These are phyloP conservation scores for Plasmodium knowlesi DNA, from an alignment of 169 alveolate species.

Conservation along the genomic window DNA sequence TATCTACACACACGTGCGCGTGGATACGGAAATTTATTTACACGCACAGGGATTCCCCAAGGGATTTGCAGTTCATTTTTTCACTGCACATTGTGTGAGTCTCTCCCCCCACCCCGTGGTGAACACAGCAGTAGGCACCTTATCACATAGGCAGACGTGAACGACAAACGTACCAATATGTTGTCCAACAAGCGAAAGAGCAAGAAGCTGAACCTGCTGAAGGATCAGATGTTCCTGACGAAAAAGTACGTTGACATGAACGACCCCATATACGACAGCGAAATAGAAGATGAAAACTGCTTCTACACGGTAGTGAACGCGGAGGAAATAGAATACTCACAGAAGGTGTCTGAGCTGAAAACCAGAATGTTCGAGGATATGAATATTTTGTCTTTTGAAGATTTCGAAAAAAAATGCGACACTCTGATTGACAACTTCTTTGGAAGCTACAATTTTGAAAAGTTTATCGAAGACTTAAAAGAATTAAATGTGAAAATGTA, in stretches of 20 bases:
- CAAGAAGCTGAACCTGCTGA: slow-evolving; percentile 54
- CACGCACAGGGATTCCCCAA: neutral
- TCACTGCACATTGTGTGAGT: neutral
- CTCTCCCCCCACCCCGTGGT: neutral
- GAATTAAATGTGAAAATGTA: slow-evolving; percentile 59
- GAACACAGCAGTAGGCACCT: neutral
- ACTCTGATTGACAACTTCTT: slow-evolving; percentile 48
- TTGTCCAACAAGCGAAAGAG: slow-evolving; percentile 32
- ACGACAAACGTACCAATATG: neutral
- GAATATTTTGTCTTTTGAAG: slow-evolving; percentile 56
- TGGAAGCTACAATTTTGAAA: slow-evolving; percentile 25
- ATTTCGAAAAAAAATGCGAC: slow-evolving; percentile 66
- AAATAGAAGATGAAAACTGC: slow-evolving; percentile 72
- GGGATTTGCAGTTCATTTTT: neutral
- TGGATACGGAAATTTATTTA: neutral
- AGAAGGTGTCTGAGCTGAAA: slow-evolving; percentile 57
- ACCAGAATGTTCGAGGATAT: slow-evolving; percentile 71
- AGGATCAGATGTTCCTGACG: slow-evolving; percentile 62
- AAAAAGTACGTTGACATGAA: slow-evolving; percentile 74
- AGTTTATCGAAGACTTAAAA: slow-evolving; percentile 55
- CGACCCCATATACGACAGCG: slow-evolving; percentile 74
- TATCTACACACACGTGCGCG: neutral
- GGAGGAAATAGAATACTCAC: slow-evolving; percentile 72
- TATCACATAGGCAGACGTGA: neutral
- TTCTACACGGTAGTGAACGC: slow-evolving; percentile 61